Conservation (phyloP, 441 rosid species). For the Corymbia citriodora region DNA sequence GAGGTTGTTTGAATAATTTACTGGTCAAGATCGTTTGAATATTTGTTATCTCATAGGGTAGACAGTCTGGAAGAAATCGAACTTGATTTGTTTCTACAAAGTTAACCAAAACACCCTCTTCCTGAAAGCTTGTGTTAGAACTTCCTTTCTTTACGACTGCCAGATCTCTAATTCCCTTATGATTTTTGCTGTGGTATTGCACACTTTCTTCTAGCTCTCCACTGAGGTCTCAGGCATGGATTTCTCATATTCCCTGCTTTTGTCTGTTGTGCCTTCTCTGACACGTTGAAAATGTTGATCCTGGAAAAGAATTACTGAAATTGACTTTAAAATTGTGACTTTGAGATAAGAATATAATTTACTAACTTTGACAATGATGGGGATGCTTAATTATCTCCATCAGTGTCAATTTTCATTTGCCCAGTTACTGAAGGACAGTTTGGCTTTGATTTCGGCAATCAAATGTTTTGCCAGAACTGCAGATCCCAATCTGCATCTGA, state of each 20-base stretch:
- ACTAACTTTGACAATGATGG: background rate
- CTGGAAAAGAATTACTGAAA: background rate
- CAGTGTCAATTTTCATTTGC: background rate
- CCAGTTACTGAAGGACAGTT: background rate
- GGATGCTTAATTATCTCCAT: background rate
- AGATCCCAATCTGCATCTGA: background rate
- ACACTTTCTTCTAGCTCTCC: background rate
- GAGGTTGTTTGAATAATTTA: background rate
- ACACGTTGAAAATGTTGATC: background rate
- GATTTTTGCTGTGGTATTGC: background rate
- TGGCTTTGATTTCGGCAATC: background rate
- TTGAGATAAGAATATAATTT: background rate
- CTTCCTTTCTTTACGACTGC: background rate
- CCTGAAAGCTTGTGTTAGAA: background rate
- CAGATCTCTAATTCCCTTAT: background rate
- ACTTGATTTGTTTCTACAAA: background rate
- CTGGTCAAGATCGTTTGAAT: background rate
- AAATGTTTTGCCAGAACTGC: background rate
- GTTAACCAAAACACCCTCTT: background rate
- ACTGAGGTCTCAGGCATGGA: background rate
- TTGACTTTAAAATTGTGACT: background rate
- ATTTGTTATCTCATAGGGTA: background rate
- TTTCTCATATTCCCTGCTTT: background rate
- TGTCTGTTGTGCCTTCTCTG: background rate
- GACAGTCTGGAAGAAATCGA: background rate